Percentiles rank a stretch among this genome's conserved stretches.
phyloP scores from a whole-genome alignment of 371 early-diverging fungal genomes.

The Fennellomyces sp. region DNA sequence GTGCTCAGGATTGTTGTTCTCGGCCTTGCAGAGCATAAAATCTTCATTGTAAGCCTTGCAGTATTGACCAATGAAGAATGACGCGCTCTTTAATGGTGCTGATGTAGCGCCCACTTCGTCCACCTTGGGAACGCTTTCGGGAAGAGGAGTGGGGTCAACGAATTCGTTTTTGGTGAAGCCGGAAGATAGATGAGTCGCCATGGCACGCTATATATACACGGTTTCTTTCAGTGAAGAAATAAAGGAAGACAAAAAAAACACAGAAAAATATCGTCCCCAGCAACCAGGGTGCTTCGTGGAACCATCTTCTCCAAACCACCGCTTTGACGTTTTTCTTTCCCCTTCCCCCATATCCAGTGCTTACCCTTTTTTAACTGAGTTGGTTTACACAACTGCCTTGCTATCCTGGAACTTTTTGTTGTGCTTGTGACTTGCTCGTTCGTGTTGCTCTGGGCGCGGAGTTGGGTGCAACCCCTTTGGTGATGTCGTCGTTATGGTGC shows the following conservation, averaged over 20 bases:
- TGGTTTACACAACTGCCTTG: conserved; percentile 5
- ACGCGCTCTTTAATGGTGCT: conserved; percentile 91
- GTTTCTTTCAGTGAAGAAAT: neutral
- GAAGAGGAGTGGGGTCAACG: conserved; percentile 80
- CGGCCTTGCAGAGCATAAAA: conserved; percentile 95
- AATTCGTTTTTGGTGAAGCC: conserved; percentile 46
- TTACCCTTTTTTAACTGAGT: conserved; percentile 4
- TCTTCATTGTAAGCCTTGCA: conserved; percentile 95
- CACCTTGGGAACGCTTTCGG: conserved; percentile 71
- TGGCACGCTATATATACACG: conserved; percentile 8
- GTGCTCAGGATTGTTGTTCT: conserved; percentile 86
- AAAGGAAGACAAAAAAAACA: neutral
- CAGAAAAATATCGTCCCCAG: neutral
- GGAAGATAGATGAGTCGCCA: conserved; percentile 39
- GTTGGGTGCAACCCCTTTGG: neutral
- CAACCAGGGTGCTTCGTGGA: neutral
- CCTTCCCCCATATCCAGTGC: neutral
- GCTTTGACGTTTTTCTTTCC: neutral
- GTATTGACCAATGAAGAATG: conserved; percentile 86
- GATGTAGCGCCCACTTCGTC: conserved; percentile 90
- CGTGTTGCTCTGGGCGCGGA: neutral
- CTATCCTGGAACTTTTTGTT: conserved; percentile 7
- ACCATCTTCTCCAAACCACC: neutral
- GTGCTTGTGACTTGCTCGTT: conserved; percentile 1
- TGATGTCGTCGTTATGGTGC: too few relatives aligned